Conservation (phyloP, 2,329 filamentous ascomycete genomes). For the Fusarium oxysporum region DNA sequence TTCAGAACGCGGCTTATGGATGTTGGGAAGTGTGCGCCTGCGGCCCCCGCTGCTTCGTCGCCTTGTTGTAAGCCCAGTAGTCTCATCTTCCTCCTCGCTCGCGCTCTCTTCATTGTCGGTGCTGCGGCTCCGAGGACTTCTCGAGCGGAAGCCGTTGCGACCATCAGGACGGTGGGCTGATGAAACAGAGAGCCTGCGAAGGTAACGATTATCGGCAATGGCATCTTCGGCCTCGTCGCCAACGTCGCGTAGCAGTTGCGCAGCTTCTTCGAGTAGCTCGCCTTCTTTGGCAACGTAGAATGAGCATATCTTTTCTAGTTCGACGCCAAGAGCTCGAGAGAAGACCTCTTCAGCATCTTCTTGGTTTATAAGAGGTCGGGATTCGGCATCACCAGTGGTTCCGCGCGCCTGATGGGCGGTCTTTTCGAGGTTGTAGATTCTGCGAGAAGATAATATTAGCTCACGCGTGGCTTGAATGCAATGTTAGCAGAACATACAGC, state of each 20-base stretch:
- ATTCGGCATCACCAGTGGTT: constrained; percentile 76
- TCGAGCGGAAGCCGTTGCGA: constrained; percentile 39
- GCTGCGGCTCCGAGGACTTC: constrained; percentile 56
- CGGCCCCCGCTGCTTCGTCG: constrained; percentile 55
- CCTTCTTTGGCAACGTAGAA: constrained; percentile 92
- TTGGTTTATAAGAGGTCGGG: constrained; percentile 80
- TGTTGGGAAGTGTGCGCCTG: constrained; percentile 54
- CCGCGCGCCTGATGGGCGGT: constrained; percentile 72
- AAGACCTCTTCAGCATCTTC: constrained; percentile 87
- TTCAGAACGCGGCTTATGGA: constrained; percentile 53
- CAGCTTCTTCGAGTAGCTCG: constrained; percentile 85
- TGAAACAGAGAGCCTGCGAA: constrained; percentile 49
- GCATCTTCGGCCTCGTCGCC: constrained; percentile 72
- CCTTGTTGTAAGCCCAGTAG: constrained; percentile 64
- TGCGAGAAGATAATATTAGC: constrained; percentile 57
- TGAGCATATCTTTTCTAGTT: constrained; percentile 92
- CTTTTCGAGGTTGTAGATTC: constrained; percentile 96
- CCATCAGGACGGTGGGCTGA: constrained; percentile 25
- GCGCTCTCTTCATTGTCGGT: constrained; percentile 74
- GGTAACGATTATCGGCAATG: constrained; percentile 54
- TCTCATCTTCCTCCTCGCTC: constrained; percentile 72
- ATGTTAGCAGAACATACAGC: constrained; percentile 70
- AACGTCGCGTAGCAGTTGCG: constrained; percentile 80
- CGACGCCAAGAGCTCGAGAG: constrained; percentile 81
- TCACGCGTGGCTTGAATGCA: not conserved